Evolutionary conservation across 768 basidiomycete genomes (phyloP), one percentile per base, ranked within the genome.

Genomic region (Leucogyrophana mollusca): DNA sequence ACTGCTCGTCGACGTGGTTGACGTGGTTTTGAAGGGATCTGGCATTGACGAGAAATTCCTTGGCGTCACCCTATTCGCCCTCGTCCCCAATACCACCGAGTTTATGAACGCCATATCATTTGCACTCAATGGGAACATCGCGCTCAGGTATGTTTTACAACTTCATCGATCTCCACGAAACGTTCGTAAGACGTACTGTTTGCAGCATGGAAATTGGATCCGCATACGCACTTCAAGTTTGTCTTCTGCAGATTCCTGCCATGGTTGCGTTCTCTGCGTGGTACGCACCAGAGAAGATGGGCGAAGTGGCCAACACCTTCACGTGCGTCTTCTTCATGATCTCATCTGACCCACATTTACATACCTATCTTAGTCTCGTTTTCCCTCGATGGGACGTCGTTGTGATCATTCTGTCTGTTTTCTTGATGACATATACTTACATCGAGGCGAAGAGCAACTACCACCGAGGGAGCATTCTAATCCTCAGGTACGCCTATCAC

Each of bases 91-190:
- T 61, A 96, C 94, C 3, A 98, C 96, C 2, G 96, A 99, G 67
- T 98, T 99, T 66, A 96, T 96, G 93, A 98, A 97, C 61, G 96
- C 96, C 40, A 94, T 98, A 50, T 95, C 94, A 3, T 99, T 99
- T 61, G 94, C 96, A 21, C 67, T 99, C 51, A 90, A 96, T 59
- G 95, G 87, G 5, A 98, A 98, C 62, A 99, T 99, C 53, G 92
- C 96, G 2, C 69, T 99, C 20, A 94, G 92, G 94, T 92, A 55
- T 40, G 79, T 52, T 4, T 23, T 9, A n/a, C 21, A 1, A 30
- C 30, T n/a, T 39, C 14, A 11, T 25, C 27, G 3, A 32, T 34
- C 4, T 20, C 3, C 2, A 1, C n/a, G 7, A n/a, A 43, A 21
- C 22, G 22, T 34, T 8, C 38, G 54, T 43, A 47, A 34, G 46